Conservation (phyloP, 2,329 filamentous ascomycete genomes). For the Apiospora arundinis region DNA sequence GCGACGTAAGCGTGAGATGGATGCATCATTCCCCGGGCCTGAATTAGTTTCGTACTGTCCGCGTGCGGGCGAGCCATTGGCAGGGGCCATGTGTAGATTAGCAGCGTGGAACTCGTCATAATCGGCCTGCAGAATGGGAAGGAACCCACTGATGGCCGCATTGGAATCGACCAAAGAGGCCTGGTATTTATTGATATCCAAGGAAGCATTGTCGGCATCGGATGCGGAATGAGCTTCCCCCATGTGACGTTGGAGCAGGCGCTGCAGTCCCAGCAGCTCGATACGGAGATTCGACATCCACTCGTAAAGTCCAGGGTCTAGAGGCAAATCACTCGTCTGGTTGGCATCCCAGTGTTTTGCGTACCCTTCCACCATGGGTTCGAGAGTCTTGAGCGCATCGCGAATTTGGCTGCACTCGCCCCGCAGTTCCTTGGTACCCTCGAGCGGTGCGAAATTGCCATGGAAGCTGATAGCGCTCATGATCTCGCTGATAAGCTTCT, state of each 20-base stretch:
- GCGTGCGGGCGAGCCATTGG: not conserved
- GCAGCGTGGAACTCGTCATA: slow-evolving; percentile 31
- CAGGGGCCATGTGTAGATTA: slow-evolving; percentile 7
- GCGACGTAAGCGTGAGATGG: slow-evolving; percentile 28
- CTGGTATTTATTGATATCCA: slow-evolving; percentile 18
- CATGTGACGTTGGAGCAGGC: slow-evolving; percentile 22
- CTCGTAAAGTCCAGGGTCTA: slow-evolving; percentile 32
- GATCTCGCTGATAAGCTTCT: slow-evolving; percentile 27
- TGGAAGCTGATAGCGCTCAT: slow-evolving; percentile 10
- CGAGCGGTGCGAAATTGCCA: not conserved
- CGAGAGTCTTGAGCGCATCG: slow-evolving; percentile 28
- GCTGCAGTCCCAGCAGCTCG: slow-evolving; percentile 29
- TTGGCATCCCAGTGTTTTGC: slow-evolving; percentile 27
- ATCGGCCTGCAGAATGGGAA: slow-evolving; percentile 33
- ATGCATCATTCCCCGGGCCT: slow-evolving; percentile 13
- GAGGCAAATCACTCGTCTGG: slow-evolving; percentile 25
- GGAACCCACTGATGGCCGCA: slow-evolving; percentile 30
- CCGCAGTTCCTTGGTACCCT: slow-evolving; percentile 16
- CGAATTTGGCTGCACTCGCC: slow-evolving; percentile 25
- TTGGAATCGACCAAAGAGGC: slow-evolving; percentile 24
- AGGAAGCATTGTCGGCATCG: not conserved
- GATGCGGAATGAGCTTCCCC: not conserved
- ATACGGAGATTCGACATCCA: slow-evolving; percentile 32
- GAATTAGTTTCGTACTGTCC: not conserved
- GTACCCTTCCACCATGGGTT: slow-evolving; percentile 32